Conservation (phyloP, 139 green algal genomes). For the Desmodesmus armatus region DNA sequence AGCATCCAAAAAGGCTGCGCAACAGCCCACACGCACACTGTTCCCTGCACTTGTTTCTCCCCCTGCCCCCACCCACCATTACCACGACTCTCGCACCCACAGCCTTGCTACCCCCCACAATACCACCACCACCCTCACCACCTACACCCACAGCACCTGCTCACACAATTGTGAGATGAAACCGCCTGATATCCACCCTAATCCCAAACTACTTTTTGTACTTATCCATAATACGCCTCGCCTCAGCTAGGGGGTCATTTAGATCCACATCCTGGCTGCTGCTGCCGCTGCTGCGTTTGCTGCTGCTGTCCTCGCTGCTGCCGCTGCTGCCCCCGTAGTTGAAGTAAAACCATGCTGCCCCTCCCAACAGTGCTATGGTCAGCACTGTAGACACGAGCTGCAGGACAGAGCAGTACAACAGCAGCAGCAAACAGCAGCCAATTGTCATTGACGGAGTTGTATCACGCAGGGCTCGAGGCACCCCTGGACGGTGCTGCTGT, state of each 20-base stretch:
- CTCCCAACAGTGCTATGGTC: constrained; percentile 51
- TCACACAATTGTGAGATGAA: neutral
- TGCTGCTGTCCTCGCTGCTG: neutral
- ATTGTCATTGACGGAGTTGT: too few species aligned
- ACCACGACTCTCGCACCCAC: too few species aligned
- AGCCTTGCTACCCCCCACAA: neutral
- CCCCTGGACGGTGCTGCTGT: too few species aligned
- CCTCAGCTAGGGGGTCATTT: constrained; percentile 55
- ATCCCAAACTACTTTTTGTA: constrained; percentile 54
- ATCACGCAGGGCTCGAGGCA: too few species aligned
- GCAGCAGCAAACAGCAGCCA: neutral
- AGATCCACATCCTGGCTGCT: constrained; percentile 26
- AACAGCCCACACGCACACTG: too few species aligned
- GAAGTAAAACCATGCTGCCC: constrained; percentile 53
- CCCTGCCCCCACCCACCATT: too few species aligned
- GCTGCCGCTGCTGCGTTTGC: neutral
- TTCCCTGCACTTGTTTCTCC: too few species aligned
- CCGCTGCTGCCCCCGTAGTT: constrained; percentile 21
- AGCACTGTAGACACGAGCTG: constrained; percentile 57
- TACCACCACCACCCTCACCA: neutral
- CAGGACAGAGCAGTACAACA: neutral
- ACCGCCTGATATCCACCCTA: neutral
- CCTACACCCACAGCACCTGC: neutral
- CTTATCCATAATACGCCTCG: constrained; percentile 59
- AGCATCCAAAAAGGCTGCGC: too few species aligned